Evolutionary conservation across 805 yeast genomes (phyloP).

Genomic region (Kuraishia hungarica): DNA sequence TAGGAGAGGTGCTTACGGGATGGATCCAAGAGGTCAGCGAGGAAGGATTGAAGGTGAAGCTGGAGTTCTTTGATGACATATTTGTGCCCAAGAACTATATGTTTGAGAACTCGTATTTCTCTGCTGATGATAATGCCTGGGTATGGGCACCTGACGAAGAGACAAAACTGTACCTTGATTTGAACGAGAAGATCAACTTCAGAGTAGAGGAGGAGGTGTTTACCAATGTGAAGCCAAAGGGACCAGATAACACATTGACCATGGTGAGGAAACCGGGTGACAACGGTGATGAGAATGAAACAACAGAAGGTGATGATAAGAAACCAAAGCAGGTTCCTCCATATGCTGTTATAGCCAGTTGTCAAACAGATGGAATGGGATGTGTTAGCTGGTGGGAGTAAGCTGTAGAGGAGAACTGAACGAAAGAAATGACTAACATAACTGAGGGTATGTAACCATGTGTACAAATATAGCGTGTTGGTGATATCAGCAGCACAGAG

Average conservation of each 20-base stretch:
- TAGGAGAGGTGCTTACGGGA: constrained; percentile 88
- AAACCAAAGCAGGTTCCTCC: constrained; percentile 52
- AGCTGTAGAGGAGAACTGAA: too few species aligned
- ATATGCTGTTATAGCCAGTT: constrained; percentile 78
- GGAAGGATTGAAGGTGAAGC: constrained; percentile 77
- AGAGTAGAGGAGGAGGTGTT: constrained; percentile 87
- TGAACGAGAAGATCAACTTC: constrained; percentile 86
- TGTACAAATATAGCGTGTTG: too few species aligned
- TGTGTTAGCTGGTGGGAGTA: constrained; percentile 94
- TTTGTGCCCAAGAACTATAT: constrained; percentile 78
- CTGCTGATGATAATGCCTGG: constrained; percentile 84
- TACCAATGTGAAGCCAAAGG: constrained; percentile 72
- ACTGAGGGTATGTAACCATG: too few species aligned
- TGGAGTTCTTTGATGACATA: constrained; percentile 88
- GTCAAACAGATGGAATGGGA: constrained; percentile 97
- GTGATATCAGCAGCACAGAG: too few species aligned
- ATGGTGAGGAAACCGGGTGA: constrained; percentile 12
- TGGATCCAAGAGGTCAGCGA: constrained; percentile 85
- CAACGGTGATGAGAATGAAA: constrained; percentile 14
- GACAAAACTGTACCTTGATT: constrained; percentile 72
- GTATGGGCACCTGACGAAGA: constrained; percentile 76
- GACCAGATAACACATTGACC: constrained; percentile 46
- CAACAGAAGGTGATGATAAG: constrained; percentile 24
- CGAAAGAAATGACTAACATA: too few species aligned
- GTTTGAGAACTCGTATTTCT: constrained; percentile 45